Evolutionary conservation across 305 asterid genomes (phyloP), one percentile per base, ranked within the genome.

Genomic region (Ajuga reptans): DNA sequence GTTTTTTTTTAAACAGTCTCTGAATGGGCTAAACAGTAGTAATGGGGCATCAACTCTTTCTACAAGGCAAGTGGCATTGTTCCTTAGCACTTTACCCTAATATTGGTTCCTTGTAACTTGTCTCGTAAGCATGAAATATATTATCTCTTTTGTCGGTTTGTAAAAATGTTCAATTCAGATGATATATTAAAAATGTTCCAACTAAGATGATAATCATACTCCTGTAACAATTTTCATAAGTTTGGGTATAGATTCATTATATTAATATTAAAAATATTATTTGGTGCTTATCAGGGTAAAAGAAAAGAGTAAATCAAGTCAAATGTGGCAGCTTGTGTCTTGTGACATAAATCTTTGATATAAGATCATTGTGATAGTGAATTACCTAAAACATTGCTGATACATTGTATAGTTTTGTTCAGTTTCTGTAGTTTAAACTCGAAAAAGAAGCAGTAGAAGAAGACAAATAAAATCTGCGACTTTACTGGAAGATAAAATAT

Each of bases 1-100:
- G 7, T 46, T 67, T 53, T 80, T 62, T 63, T 75, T 69, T 75
- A 74, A 77, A 55, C 87, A 91, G 97, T 84, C 89, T 56, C 66
- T 82, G 71, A 80, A 71, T 74, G 80, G 73, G 60, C 76, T 61
- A 57, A 71, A 66, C 39, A 74, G 71, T 49, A 51, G 31, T 16
- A 53, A 49, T 49, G 77, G 27, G 64, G 74, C 74, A 62, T 73
- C 92, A 67, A 77, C 86, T 77, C 66, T 50, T 69, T 54, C 86
- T 37, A 63, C 83, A 78, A 83, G 96, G 98, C 85, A 84, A 72
- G 76, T 72, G 15, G 29, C 34, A 41, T 64, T 37, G 4, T 61
- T 66, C 60, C 45, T 67, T 47, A n/a, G 31, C 62, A 34, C 10
- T n/a, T 63, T 66, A 31, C 46, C 36, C 18, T 65, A 41, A 45